phyloP scores from a whole-genome alignment of 805 yeast species.

The Yarrowia keelungensis region DNA sequence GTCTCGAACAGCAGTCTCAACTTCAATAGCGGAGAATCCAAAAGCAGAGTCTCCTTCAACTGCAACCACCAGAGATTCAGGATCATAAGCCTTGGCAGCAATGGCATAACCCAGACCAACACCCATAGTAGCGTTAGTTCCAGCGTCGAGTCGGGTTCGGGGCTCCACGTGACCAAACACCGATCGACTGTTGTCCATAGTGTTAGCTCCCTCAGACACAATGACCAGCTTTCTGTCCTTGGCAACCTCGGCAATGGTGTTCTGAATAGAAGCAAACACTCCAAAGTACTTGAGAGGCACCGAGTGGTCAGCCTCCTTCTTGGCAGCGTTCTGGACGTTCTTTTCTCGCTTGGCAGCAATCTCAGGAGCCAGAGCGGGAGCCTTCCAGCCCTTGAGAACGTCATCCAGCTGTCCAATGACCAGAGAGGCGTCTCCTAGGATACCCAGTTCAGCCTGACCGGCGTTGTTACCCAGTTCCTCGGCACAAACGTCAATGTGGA shows the following conservation, averaged over 20 bases:
- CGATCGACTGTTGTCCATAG: conserved; percentile 73
- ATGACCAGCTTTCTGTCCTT: conserved; percentile 52
- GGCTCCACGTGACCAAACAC: conserved; percentile 64
- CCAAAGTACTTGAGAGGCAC: conserved; percentile 58
- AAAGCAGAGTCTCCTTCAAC: conserved; percentile 81
- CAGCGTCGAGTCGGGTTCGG: conserved; percentile 68
- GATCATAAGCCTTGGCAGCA: conserved; percentile 60
- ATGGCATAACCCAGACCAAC: conserved; percentile 74
- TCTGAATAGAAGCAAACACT: conserved; percentile 59
- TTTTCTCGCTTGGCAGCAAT: conserved; percentile 46
- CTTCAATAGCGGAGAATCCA: conserved; percentile 74
- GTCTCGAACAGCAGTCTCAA: conserved; percentile 70
- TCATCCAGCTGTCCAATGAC: conserved; percentile 52
- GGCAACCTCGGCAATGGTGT: conserved; percentile 47
- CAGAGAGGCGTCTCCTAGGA: conserved; percentile 63
- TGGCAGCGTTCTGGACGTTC: conserved; percentile 50
- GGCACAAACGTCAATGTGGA: conserved; percentile 63
- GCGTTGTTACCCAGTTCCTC: conserved; percentile 62
- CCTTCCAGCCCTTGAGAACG: conserved; percentile 50
- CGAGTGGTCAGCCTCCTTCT: conserved; percentile 45
- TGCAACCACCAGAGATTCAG: conserved; percentile 58
- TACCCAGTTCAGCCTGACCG: conserved; percentile 52
- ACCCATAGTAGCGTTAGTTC: conserved; percentile 82
- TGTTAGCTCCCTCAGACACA: conserved; percentile 77
- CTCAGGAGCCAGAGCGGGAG: conserved; percentile 48